A percentile compares a stretch with the other conserved stretches of the same genome.
These are phyloP conservation scores for Colletotrichum liaoningense DNA, from an alignment of 2,329 filamentous ascomycete genomes.

Conservation along the genomic window DNA sequence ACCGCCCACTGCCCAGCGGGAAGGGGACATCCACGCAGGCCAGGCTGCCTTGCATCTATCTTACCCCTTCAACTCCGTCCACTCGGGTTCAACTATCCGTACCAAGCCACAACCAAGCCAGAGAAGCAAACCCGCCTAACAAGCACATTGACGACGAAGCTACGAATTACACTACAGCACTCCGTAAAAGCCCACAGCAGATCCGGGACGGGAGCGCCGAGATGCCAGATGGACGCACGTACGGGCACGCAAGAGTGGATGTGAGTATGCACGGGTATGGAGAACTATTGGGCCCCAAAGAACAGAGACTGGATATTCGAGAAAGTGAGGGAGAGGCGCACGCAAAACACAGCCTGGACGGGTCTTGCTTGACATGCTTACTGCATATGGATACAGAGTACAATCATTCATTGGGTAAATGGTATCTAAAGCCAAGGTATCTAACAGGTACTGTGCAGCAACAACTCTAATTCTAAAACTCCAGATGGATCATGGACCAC, in stretches of 20 bases:
- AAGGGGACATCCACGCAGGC: conserved; percentile 27
- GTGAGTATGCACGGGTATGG: not conserved
- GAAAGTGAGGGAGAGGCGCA: not conserved
- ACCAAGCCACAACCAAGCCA: not conserved
- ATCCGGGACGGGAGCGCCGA: not conserved
- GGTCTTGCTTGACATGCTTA: not conserved
- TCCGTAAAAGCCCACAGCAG: not conserved
- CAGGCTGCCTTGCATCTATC: conserved; percentile 13
- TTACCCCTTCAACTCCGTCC: not conserved
- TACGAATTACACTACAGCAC: not conserved
- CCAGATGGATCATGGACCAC: not conserved
- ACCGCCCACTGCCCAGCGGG: conserved; percentile 10
- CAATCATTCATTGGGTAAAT: too few species aligned
- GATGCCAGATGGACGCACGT: conserved; percentile 20
- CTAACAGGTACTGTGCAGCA: not conserved
- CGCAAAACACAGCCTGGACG: conserved; percentile 17
- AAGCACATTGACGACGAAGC: not conserved
- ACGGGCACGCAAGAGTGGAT: conserved; percentile 23
- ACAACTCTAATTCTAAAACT: not conserved
- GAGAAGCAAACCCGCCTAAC: not conserved
- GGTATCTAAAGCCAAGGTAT: not conserved
- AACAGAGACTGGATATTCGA: too few species aligned
- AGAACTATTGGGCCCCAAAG: not conserved
- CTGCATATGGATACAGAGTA: not conserved
- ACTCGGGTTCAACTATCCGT: not conserved